phyloP scores from a whole-genome alignment of 2,329 filamentous ascomycete genomes.

The Arachnopeziza araneosa region DNA sequence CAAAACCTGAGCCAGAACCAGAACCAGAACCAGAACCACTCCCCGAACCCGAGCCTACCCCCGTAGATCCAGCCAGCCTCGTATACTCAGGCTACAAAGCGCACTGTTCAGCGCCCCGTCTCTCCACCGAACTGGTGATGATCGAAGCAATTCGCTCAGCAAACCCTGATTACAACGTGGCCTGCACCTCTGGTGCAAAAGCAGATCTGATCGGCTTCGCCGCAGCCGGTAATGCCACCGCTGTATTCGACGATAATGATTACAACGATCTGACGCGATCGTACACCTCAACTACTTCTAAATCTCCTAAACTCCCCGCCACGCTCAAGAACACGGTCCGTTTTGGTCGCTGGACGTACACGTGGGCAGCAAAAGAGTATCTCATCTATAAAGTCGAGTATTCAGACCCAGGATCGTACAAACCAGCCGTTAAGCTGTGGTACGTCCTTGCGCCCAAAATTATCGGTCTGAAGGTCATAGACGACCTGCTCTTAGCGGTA shows the following conservation, averaged over 20 bases:
- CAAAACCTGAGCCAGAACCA: background rate
- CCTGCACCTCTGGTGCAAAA: background rate
- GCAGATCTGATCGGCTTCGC: slow-evolving; percentile 21
- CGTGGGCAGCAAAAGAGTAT: slow-evolving; percentile 10
- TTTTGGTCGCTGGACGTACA: slow-evolving; percentile 17
- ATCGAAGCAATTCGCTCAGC: slow-evolving; percentile 6
- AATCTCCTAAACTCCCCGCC: slow-evolving; percentile 1
- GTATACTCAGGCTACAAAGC: background rate
- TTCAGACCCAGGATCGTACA: background rate
- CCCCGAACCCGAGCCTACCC: background rate
- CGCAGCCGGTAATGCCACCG: slow-evolving; percentile 12
- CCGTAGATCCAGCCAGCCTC: background rate
- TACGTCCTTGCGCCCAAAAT: slow-evolving; percentile 9
- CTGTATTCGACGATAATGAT: slow-evolving; percentile 3
- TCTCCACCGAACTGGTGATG: slow-evolving; percentile 9
- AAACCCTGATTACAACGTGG: slow-evolving; percentile 12
- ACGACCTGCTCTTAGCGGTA: slow-evolving; percentile 50
- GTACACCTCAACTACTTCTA: slow-evolving; percentile 6
- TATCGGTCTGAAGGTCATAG: slow-evolving; percentile 22
- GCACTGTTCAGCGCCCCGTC: background rate
- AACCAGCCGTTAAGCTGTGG: slow-evolving; percentile 1
- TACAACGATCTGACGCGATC: slow-evolving; percentile 4
- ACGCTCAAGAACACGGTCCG: slow-evolving; percentile 10
- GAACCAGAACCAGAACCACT: background rate
- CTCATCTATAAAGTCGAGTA: slow-evolving; percentile 19